Conservation (phyloP, 163 green algal species). For the Prototheca stagnorum region DNA sequence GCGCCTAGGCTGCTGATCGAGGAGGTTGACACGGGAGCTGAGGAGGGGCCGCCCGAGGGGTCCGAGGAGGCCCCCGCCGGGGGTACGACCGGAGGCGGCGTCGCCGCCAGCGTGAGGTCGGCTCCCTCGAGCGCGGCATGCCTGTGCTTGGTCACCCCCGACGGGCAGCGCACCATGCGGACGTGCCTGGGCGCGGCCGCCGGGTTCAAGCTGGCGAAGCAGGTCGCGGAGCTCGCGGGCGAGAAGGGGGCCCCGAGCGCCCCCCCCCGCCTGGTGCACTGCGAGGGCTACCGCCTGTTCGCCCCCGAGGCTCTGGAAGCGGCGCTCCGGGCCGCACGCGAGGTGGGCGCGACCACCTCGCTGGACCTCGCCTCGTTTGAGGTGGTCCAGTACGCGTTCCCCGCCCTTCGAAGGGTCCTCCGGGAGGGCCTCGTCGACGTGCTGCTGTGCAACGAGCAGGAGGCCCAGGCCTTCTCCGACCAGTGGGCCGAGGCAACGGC, state of each 20-base stretch:
- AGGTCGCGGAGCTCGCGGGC: neutral
- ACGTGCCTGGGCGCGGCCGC: conserved; percentile 42
- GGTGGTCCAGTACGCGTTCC: conserved; percentile 40
- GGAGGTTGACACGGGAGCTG: too few species aligned
- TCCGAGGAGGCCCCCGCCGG: too few species aligned
- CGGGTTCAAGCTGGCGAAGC: too few species aligned
- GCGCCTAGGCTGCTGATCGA: too few species aligned
- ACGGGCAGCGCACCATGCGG: conserved; percentile 82
- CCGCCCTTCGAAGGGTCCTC: conserved; percentile 36
- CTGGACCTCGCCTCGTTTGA: conserved; percentile 78
- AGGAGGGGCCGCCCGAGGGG: too few species aligned
- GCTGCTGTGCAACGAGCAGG: conserved; percentile 76
- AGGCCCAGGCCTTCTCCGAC: conserved; percentile 41
- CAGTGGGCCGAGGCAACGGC: neutral
- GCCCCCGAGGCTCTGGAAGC: conserved; percentile 13
- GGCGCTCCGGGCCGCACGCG: conserved; percentile 13
- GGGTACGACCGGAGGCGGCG: too few species aligned
- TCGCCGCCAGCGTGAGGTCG: too few species aligned
- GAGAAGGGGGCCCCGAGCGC: conserved; percentile 1
- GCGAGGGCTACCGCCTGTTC: conserved; percentile 73
- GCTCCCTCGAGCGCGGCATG: too few species aligned
- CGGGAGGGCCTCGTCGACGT: conserved; percentile 49
- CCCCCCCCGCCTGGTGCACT: conserved; percentile 37
- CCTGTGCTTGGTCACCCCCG: conserved; percentile 50
- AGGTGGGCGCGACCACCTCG: conserved; percentile 23